Evolutionary conservation across 2,329 filamentous ascomycete species (phyloP), one percentile per base, ranked within the genome.

Genomic region (Scedosporium boydii): DNA sequence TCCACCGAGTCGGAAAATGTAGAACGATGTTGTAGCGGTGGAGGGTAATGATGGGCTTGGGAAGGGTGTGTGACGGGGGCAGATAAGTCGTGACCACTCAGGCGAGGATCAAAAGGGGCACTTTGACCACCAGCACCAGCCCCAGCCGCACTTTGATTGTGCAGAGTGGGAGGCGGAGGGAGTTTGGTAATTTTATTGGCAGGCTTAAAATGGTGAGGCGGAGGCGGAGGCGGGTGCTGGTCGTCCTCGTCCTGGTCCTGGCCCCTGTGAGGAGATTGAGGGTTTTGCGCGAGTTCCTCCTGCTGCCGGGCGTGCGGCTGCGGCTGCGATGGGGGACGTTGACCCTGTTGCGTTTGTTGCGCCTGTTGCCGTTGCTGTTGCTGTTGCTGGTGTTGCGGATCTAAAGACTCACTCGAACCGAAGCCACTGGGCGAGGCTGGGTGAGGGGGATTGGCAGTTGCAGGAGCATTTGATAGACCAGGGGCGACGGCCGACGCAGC

Each of bases 121-220:
- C 55, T 38, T 29, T 14, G 55, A 58, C 55, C 55, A 41, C 55
- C 55, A 44, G 29, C 29, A 34, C 29, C 29, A 34, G 29, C 29
- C 29, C 29, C 29, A 34, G 38, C 58, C 23, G 23, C 12, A 53
- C 48, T 53, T 42, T 65, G 68, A 69, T 65, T 70, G 67, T 70
- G 73, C 65, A 71, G 69, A 64, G 70, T 70, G 61, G 70, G 68
- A 63, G 70, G 70, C 63, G 70, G 69, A 65, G 67, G 65, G 63
- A 67, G 63, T 58, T 42, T 66, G 64, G 61, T 70, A 66, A 59
- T 66, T 67, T 51, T 68, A 68, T 51, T 68, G 66, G 57, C 63
- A 64, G 64, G 64, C 63, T 68, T 68, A 16, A 64, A 64, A 58
- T 68, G 68, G 60, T 65, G 67, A 42, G 61, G 67, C 61, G 69